Evolutionary conservation across 257 asterid species (phyloP), one percentile per base, ranked within the genome.

Genomic region (Penstemon eatonii): DNA sequence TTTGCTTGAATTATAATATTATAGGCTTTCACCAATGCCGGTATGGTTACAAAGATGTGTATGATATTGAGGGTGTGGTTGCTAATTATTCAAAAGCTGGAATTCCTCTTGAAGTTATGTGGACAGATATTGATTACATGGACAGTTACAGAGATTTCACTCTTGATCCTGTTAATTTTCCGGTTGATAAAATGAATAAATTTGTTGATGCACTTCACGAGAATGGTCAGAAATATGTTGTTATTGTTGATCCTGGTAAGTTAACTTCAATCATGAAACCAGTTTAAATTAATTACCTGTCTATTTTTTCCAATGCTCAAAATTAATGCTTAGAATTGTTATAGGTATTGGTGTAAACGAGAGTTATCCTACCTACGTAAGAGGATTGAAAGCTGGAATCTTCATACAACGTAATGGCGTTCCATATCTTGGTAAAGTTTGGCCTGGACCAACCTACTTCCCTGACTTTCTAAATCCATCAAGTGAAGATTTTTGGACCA

Each of bases 111-210:
- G 99, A 93, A 63, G 95, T 85, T 54, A 87, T 93, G 81, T 93
- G 99, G 99, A 93, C 91, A 2, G 97, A 93, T 71, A 89, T 90
- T 19, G 99, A 93, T 80, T 76, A 93, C 86, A 90, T 93, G 99
- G 99, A 93, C 45, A 88, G 73, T 3, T 88, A 76, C 76, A 93
- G 90, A 78, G 99, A 93, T 74, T 93, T 93, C 79, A 93, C 97
- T 8, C 82, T 93, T 11, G 96, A 93, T 70, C 96, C 97, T 39
- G 37, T 90, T 59, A 87, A 88, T 54, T 93, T 84, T 44, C 97
- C 97, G 0, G 72, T 55, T 44, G 78, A 77, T 45, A 55, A 77
- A 73, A 80, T 93, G 95, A 73, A 74, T 74, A 75, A 57, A 2
- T 83, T 93, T 61, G 79, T 88, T 4, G 80, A 87, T 42, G 11